phyloP scores from a whole-genome alignment of 2,329 filamentous ascomycete species.

The Eurotiales sp. region DNA sequence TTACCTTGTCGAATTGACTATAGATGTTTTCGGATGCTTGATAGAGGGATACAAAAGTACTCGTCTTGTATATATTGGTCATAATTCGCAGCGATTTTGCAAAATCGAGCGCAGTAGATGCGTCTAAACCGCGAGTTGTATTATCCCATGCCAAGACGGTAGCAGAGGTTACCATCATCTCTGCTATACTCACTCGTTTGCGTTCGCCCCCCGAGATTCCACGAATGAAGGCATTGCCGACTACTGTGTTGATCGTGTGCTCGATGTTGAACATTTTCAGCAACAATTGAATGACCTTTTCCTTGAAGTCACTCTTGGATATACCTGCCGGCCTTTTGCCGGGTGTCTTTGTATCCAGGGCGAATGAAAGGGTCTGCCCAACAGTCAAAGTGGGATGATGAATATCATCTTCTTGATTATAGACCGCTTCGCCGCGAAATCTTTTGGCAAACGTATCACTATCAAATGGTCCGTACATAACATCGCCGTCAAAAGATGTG shows the following conservation, averaged over 20 bases:
- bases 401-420: conserved; percentile 73
- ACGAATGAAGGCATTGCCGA: conserved; percentile 76
- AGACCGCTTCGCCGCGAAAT: conserved; percentile 78
- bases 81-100: conserved; percentile 69
- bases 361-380: conserved; percentile 80
- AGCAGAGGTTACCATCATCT: conserved; percentile 73
- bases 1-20: conserved; percentile 74
- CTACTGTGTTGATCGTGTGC: conserved; percentile 78
- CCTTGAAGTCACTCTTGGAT: conserved; percentile 29
- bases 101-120: conserved; percentile 65
- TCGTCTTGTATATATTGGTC: conserved; percentile 78
- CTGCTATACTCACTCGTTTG: conserved; percentile 77
- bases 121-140: conserved; percentile 65
- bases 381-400: conserved; percentile 84
- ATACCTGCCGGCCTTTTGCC: conserved; percentile 68
- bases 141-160: conserved; percentile 75
- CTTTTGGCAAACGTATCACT: conserved; percentile 64
- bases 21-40: conserved; percentile 82
- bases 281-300: conserved; percentile 67
- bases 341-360: conserved; percentile 78
- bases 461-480: conserved; percentile 71
- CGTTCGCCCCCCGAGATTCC: conserved; percentile 77
- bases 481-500: conserved; percentile 64
- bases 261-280: conserved; percentile 93
- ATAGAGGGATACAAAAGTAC: conserved; percentile 81